Conservation (phyloP, 2,329 filamentous ascomycete species). For the Fusarium nisikadoi region DNA sequence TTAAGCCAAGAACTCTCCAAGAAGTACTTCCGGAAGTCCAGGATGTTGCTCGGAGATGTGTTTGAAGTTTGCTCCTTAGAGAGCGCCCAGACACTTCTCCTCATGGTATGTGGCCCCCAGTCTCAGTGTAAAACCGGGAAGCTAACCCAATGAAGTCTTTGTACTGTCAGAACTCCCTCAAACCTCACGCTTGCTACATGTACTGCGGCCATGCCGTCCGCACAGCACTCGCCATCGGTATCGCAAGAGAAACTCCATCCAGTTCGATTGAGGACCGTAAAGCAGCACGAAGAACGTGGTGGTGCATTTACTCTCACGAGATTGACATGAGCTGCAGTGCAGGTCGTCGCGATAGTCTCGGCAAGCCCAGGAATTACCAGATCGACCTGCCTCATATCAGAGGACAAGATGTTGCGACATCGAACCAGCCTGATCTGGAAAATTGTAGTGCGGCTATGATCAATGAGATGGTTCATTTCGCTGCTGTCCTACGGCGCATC, state of each 20-base stretch:
- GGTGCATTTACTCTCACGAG: conserved; percentile 19
- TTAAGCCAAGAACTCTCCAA: neutral
- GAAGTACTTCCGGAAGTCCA: conserved; percentile 1
- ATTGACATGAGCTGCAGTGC: conserved; percentile 20
- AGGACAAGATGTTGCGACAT: neutral
- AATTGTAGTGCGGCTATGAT: neutral
- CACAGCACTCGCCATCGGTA: neutral
- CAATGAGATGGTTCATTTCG: conserved; percentile 6
- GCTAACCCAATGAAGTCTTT: neutral
- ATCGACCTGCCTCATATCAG: neutral
- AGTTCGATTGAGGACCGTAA: neutral
- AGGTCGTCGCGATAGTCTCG: conserved; percentile 12
- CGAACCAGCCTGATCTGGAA: neutral
- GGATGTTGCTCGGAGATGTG: neutral
- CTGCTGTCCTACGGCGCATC: neutral
- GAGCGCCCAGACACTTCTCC: neutral
- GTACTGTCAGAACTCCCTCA: conserved; percentile 5
- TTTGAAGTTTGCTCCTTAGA: neutral
- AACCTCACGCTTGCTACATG: conserved; percentile 2
- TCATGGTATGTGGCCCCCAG: neutral
- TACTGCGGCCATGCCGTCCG: neutral
- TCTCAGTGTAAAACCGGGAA: fast-evolving
- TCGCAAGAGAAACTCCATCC: neutral
- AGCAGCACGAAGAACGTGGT: neutral
- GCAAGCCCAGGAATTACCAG: conserved; percentile 7